Conservation (phyloP, 352 stramenopile genomes). For the Globisporangium emineosum region DNA sequence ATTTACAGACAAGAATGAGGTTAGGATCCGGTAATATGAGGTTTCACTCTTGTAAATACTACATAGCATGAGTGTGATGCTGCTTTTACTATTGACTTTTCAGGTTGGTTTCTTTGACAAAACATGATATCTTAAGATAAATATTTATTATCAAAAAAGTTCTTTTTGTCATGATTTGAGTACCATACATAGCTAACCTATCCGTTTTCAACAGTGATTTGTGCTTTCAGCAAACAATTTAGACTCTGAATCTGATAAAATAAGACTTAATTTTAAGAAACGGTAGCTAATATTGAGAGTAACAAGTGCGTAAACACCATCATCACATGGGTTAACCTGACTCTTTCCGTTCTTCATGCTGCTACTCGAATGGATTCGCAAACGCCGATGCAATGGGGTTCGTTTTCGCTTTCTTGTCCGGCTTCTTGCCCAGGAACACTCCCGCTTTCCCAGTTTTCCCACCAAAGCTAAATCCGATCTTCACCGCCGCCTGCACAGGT, state of each 20-base stretch:
- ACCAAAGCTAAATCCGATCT: conserved; percentile 34
- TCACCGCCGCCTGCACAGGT: conserved; percentile 5
- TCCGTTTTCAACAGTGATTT: background rate
- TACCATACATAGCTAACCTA: too few relatives aligned
- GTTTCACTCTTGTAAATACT: too few relatives aligned
- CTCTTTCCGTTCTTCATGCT: background rate
- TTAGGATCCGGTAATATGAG: background rate
- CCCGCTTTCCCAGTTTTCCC: conserved; percentile 20
- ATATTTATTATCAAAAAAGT: background rate
- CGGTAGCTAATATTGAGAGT: background rate
- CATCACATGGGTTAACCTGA: background rate
- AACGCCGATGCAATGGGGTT: conserved; percentile 12
- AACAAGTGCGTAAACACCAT: background rate
- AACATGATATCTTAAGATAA: background rate
- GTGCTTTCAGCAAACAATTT: background rate
- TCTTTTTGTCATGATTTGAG: background rate
- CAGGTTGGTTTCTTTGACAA: background rate
- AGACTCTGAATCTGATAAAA: background rate
- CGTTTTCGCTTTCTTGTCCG: background rate
- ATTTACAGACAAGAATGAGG: too few relatives aligned
- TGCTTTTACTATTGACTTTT: background rate
- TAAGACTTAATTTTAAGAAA: background rate
- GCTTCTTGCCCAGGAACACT: conserved; percentile 5
- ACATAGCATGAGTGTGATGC: background rate
- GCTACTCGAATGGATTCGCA: background rate